Base-by-base conservation (phyloP, 768 basidiomycete genomes). In the Pisolithus marmoratus region DNA sequence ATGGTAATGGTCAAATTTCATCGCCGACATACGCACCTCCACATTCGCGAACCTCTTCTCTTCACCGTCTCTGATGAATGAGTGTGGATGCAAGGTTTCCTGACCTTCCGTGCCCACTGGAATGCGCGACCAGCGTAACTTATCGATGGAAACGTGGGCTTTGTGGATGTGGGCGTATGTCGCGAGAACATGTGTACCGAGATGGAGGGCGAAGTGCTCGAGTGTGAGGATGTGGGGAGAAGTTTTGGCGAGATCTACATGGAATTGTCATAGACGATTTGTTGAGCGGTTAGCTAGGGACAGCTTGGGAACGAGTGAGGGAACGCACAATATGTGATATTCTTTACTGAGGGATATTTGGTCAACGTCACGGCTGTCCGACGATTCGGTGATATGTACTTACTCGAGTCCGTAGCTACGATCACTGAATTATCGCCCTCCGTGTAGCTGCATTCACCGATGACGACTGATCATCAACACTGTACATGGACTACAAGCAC, bases 371-470 rank as follows among this genome's bases (percentile, higher is more conserved):
- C 4, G 22, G 47, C 11, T 1, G 17, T 29, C 22, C 12, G 1
- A 24, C 11, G 14, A 29, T 29, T 8, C 29, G 8, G 8, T 11
- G 11, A 4, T 34, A n/a, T n/a, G n/a, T n/a, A 73, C 86, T 60
- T 60, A 91, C 90, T 85, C 1, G 90, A 90, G 70, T 98, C 94
- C 1, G 94, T 98, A 2, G 94, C 85, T 2, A 98, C 91, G 9
- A 96, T 78, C 9, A 85, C 82, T 3, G 79, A 79, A 70, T 98
- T 98, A 63, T 97, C 91, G 0, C 89, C 91, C 57, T 90, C 58
- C 4, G 90, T 95, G 68, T 88, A 97, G 60, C 90, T 90, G 42
- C 41, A 20, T 22, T 19, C 19, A 7, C 19, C 3, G 37, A 38
- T 38, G n/a, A 38, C 12, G 5, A 11, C 4, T 40, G 2, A 19